Percentiles rank a stretch among this genome's conserved stretches.
Evolutionary conservation across 1,284 basidiomycete genomes (phyloP).

Genomic region (Marasmius tenuissimus): DNA sequence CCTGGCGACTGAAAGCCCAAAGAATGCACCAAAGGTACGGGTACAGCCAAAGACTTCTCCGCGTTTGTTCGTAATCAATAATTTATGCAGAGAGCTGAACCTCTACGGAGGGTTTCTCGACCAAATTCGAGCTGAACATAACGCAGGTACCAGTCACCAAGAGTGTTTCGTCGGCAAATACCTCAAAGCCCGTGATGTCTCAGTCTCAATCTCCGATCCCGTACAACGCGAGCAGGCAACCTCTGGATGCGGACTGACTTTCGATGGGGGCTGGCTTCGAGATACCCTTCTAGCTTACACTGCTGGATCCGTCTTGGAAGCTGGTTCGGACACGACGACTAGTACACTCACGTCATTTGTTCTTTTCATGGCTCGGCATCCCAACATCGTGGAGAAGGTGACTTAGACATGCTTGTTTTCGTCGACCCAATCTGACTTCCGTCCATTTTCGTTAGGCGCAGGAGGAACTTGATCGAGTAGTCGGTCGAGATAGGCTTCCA

Average conservation of each 20-base stretch:
- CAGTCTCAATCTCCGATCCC: neutral
- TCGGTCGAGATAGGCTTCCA: conserved; percentile 1
- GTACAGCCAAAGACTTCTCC: conserved; percentile 1
- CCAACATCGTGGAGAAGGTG: neutral
- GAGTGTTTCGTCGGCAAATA: neutral
- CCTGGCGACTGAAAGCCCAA: conserved; percentile 24
- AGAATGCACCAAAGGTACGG: conserved; percentile 27
- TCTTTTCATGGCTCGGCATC: neutral
- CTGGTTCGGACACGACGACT: neutral
- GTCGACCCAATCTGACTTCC: too few relatives aligned
- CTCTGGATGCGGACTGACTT: neutral
- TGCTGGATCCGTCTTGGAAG: neutral
- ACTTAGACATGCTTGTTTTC: too few relatives aligned
- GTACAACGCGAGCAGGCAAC: neutral
- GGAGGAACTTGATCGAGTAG: conserved; percentile 4
- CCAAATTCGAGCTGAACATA: conserved; percentile 17
- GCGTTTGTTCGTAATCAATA: neutral
- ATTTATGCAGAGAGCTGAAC: neutral
- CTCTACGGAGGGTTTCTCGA: conserved; percentile 27
- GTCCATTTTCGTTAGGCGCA: neutral
- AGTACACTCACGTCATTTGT: conserved; percentile 5
- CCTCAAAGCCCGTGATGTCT: neutral
- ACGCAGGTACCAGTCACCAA: neutral
- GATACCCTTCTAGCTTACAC: conserved; percentile 22
- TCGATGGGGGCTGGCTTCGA: conserved; percentile 3